Conservation (phyloP, 2,329 filamentous ascomycete genomes). For the Hypomyces rosellus region DNA sequence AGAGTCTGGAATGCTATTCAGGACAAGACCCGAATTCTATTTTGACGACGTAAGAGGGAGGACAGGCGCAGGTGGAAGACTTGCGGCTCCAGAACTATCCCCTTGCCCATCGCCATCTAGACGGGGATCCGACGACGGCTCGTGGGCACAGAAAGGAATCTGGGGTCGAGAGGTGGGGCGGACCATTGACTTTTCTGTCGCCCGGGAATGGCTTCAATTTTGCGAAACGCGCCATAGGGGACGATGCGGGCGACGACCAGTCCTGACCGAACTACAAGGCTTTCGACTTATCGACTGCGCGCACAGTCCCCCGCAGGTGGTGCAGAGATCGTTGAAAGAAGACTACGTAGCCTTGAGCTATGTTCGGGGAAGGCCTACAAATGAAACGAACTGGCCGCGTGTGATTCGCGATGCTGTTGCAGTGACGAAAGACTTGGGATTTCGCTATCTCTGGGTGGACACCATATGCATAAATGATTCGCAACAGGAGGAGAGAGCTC, state of each 20-base stretch:
- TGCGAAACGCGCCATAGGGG: constrained; percentile 28
- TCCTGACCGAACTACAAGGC: constrained; percentile 21
- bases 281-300: constrained; percentile 30
- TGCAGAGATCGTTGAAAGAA: constrained; percentile 22
- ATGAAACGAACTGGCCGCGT: constrained; percentile 22
- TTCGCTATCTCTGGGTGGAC: constrained; percentile 34
- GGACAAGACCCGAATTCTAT: constrained; percentile 23
- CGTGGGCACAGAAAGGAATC: constrained; percentile 26
- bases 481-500: constrained; percentile 18
- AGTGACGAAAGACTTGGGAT: constrained; percentile 25
- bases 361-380: constrained; percentile 25
- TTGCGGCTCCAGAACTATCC: constrained; percentile 15
- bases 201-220: constrained; percentile 28
- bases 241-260: constrained; percentile 24
- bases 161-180: constrained; percentile 28
- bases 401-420: constrained; percentile 26
- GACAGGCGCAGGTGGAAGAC: constrained; percentile 13
- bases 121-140: constrained; percentile 1
- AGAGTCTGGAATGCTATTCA: constrained; percentile 27
- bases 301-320: constrained; percentile 24
- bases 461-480: constrained; percentile 27
- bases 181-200: constrained; percentile 24
- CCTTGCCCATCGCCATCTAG: background rate
- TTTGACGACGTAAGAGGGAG: constrained; percentile 16
- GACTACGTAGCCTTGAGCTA: constrained; percentile 30